Evolutionary conservation across 345 rosid species (phyloP).

Genomic region (Barbarea vulgaris): DNA sequence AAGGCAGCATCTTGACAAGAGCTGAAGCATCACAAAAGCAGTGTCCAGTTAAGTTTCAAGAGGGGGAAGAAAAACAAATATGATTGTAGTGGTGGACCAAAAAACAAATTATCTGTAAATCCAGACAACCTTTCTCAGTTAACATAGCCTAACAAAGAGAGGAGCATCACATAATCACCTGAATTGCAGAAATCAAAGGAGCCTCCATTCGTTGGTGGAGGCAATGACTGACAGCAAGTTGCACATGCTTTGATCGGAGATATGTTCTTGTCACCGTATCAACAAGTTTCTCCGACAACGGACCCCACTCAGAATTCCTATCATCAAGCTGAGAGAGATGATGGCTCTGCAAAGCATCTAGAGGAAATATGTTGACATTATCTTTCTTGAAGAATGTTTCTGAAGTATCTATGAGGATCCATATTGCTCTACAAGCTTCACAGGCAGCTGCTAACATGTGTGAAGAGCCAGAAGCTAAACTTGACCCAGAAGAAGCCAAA

Average conservation of each 20-base stretch:
- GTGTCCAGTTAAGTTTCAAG: slow-evolving; percentile 26
- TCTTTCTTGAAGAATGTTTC: slow-evolving; percentile 58
- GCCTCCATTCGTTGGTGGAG: slow-evolving; percentile 80
- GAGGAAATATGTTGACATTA: slow-evolving; percentile 59
- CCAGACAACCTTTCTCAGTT: slow-evolving; percentile 14
- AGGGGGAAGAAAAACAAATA: background rate
- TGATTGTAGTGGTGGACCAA: background rate
- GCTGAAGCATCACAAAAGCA: slow-evolving; percentile 54
- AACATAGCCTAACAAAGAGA: slow-evolving; percentile 6
- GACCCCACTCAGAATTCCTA: slow-evolving; percentile 61
- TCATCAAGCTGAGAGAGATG: slow-evolving; percentile 62
- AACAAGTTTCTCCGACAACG: slow-evolving; percentile 60
- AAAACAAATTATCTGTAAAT: slow-evolving; percentile 6
- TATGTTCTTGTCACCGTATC: slow-evolving; percentile 74
- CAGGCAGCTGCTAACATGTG: slow-evolving; percentile 73
- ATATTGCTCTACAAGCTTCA: slow-evolving; percentile 82
- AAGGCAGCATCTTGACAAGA: slow-evolving; percentile 87
- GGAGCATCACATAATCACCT: slow-evolving; percentile 51
- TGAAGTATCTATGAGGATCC: slow-evolving; percentile 69
- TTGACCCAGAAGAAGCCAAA: slow-evolving; percentile 80
- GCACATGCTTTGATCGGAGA: slow-evolving; percentile 81
- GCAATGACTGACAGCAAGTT: slow-evolving; percentile 71
- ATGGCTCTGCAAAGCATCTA: slow-evolving; percentile 62
- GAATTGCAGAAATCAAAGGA: slow-evolving; percentile 63
- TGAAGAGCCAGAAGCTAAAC: slow-evolving; percentile 77